Evolutionary conservation across 257 asterid species (phyloP), one percentile per base, ranked within the genome.

Genomic region (Ocimum tenuiflorum): DNA sequence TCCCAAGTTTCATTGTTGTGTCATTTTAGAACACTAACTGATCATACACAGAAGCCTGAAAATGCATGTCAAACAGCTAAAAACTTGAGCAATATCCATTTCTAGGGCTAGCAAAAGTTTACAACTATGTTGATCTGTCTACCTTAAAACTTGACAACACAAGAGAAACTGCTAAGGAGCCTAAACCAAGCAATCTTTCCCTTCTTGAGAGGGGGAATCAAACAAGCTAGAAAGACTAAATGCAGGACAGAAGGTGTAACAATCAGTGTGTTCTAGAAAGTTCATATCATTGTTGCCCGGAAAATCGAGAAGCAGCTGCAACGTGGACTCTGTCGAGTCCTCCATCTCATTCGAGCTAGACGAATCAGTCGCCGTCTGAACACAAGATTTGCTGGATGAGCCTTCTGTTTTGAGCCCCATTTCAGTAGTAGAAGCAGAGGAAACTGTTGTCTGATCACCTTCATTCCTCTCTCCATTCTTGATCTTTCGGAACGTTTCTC

Each of bases 271-370:
- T 19, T 65, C 99, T 78, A 92, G 73, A 82, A 92, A 92, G 78
- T 95, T 92, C 97, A 92, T 85, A 70, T 92, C 99, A 64, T 86
- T 87, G 79, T 79, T 65, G 51, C 70, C 27, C 1, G 95, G 95
- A 65, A 73, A 85, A 82, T 92, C 97, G 69, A 89, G 69, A 47
- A 92, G 99, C 75, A 89, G 75, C 68, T 86, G 91, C 46, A 92
- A 71, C 1, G 95, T 88, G 3, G 96, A 92, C 69, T 92, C 97
- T 0, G 92, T 82, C 0, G 95, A 85, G 61, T 87, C 96, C 66
- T 92, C 97, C 55, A 82, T n/a, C 41, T 82, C 94, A 33, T 77
- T 48, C 6, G 91, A 84, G 77, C 81, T 62, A 13, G 70, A 84
- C 0, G 81, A 76, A 65, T 81, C 81, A 8, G 81, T 42, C 3